Percentiles rank a stretch among this genome's conserved stretches.
Conservation (phyloP, 345 rosid species). For the Eucalyptus viminalis region DNA sequence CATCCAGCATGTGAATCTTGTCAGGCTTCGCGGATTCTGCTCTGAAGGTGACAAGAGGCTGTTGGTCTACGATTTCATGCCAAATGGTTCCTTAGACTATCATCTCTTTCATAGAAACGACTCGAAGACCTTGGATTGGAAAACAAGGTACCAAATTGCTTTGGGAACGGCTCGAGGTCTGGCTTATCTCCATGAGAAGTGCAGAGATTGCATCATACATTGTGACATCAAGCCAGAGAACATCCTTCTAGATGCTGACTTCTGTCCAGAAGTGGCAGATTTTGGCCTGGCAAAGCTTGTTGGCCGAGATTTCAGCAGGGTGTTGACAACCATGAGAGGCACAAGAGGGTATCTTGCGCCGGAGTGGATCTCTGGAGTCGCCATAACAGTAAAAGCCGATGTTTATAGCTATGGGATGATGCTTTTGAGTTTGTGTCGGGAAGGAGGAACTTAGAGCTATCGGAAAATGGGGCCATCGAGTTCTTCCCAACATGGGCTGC, state of each 20-base stretch:
- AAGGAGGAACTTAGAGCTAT: constrained; percentile 48
- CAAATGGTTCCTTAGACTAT: too few species aligned
- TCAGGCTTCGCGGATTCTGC: constrained; percentile 83
- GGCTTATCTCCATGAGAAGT: constrained; percentile 7
- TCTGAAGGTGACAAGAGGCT: constrained; percentile 29
- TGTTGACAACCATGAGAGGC: constrained; percentile 77
- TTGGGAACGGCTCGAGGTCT: constrained; percentile 75
- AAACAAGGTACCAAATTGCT: constrained; percentile 43
- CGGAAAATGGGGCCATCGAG: constrained; percentile 19
- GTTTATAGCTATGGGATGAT: constrained; percentile 91
- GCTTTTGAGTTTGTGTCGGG: constrained; percentile 67
- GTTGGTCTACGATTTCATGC: constrained; percentile 41
- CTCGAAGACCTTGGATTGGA: background rate
- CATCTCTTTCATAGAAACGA: constrained; percentile 1
- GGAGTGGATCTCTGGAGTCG: too few species aligned
- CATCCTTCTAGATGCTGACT: too few species aligned
- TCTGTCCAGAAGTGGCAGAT: too few species aligned
- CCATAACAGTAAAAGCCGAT: background rate
- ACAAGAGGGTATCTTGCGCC: constrained; percentile 21
- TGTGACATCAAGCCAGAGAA: too few species aligned
- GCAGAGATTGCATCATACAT: constrained; percentile 66
- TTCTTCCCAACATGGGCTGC: constrained; percentile 64
- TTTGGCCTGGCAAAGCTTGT: background rate
- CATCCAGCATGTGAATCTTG: constrained; percentile 69
- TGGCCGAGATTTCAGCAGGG: constrained; percentile 81